Evolutionary conservation across 164 flowering plant genomes (phyloP).

Genomic region (Taxillus chinensis): DNA sequence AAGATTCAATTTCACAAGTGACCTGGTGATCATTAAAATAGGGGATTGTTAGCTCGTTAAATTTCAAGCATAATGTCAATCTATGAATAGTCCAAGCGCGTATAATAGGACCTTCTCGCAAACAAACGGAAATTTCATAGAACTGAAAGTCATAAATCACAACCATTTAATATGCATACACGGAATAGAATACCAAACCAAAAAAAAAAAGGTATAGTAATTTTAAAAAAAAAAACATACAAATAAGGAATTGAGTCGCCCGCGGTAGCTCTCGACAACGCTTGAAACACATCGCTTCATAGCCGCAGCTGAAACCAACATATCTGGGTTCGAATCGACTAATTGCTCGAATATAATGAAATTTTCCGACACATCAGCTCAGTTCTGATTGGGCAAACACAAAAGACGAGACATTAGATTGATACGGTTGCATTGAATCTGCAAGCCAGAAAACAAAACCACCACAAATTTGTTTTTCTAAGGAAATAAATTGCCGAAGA

Average conservation of each 20-base stretch:
- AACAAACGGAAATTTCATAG: background rate
- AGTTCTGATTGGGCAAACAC: too few species aligned
- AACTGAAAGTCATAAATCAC: background rate
- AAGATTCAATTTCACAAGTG: slow-evolving; percentile 1
- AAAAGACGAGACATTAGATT: too few species aligned
- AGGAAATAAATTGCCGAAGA: too few species aligned
- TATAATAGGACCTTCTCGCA: background rate
- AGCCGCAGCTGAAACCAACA: slow-evolving; percentile 6
- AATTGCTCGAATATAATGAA: too few species aligned
- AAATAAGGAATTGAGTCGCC: slow-evolving; percentile 4
- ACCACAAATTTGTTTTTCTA: too few species aligned
- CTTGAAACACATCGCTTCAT: slow-evolving; percentile 16
- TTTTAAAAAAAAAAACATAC: slow-evolving; percentile 5
- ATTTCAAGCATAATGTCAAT: background rate
- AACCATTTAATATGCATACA: background rate
- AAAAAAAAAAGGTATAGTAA: background rate
- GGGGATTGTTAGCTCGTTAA: background rate
- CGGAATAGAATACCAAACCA: background rate
- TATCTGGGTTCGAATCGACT: background rate
- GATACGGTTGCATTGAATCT: too few species aligned
- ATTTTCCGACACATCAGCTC: too few species aligned
- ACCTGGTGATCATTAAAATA: slow-evolving; percentile 5
- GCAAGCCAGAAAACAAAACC: too few species aligned
- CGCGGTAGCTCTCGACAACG: slow-evolving; percentile 8
- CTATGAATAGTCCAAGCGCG: background rate